These are phyloP conservation scores for Mycena galericulata DNA, from an alignment of 768 basidiomycete species.

Conservation along the genomic window DNA sequence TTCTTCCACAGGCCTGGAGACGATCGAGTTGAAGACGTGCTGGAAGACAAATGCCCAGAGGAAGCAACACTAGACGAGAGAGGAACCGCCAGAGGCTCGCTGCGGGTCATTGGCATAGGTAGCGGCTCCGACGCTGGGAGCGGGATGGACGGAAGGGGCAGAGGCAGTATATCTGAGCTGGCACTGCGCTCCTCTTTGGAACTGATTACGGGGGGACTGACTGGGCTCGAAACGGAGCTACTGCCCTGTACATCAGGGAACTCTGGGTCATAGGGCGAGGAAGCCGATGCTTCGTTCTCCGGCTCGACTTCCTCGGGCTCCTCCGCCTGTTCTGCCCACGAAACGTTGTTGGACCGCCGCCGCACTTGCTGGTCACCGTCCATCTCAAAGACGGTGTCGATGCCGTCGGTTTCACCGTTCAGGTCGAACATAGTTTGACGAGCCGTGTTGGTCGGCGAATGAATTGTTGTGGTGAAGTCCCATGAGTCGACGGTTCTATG, in stretches of 20 bases:
- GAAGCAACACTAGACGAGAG: constrained; percentile 15
- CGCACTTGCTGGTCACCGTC: constrained; percentile 43
- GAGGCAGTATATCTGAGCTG: background rate
- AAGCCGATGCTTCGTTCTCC: background rate
- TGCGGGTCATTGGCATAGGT: background rate
- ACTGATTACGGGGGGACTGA: background rate
- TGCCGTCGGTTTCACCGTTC: constrained; percentile 38
- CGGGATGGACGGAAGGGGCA: constrained; percentile 11
- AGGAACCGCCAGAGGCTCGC: constrained; percentile 19
- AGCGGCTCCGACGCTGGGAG: background rate
- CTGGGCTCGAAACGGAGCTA: constrained; percentile 4
- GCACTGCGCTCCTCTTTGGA: background rate
- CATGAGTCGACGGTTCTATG: constrained; percentile 79
- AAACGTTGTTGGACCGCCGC: constrained; percentile 34
- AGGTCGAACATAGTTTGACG: constrained; percentile 31
- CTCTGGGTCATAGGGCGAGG: constrained; percentile 12
- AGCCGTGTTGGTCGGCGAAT: constrained; percentile 51
- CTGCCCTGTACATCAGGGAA: constrained; percentile 6
- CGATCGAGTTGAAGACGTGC: constrained; percentile 27
- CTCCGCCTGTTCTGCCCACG: constrained; percentile 36
- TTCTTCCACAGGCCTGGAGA: constrained; percentile 52
- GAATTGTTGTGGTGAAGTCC: constrained; percentile 74
- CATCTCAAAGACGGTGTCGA: constrained; percentile 53
- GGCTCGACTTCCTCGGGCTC: constrained; percentile 20
- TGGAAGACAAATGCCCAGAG: constrained; percentile 8